Conservation (phyloP, 1,139 yeast genomes). For the Blastobotrys proliferans region DNA sequence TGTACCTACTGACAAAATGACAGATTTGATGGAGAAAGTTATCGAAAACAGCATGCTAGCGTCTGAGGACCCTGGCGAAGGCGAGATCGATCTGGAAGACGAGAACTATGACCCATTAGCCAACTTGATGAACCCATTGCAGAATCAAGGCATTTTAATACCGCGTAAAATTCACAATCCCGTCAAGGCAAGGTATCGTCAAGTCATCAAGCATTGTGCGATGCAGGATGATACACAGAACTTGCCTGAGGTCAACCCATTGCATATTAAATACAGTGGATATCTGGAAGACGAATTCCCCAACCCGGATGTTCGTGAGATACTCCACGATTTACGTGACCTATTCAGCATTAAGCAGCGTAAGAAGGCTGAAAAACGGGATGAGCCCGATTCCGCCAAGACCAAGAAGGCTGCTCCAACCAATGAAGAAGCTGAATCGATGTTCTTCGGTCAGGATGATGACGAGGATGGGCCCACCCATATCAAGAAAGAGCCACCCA, state of each 20-base stretch:
- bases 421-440: not conserved
- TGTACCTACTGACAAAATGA: constrained; percentile 38
- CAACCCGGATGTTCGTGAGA: constrained; percentile 16
- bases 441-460: no score
- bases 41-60: constrained; percentile 41
- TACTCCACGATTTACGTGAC: constrained; percentile 24
- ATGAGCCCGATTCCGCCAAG: not conserved
- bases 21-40: constrained; percentile 38
- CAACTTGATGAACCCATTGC: constrained; percentile 30
- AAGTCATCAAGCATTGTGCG: constrained; percentile 32
- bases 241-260: constrained; percentile 23
- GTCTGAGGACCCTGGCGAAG: constrained; percentile 10
- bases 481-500: no score
- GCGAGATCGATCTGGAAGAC: constrained; percentile 15
- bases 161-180: constrained; percentile 1
- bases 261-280: no score
- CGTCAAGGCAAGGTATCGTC: not conserved
- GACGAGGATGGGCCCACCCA: no score
- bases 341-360: constrained; percentile 24
- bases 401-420: not conserved
- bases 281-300: no score
- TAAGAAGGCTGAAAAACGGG: constrained; percentile 7
- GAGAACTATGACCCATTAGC: constrained; percentile 30
- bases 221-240: constrained; percentile 22
- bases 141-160: constrained; percentile 12